A percentile compares a stretch with the other conserved stretches of the same genome.
These are phyloP conservation scores for Penicillium mononematosum DNA, from an alignment of 495 filamentous ascomycete species.

Conservation along the genomic window DNA sequence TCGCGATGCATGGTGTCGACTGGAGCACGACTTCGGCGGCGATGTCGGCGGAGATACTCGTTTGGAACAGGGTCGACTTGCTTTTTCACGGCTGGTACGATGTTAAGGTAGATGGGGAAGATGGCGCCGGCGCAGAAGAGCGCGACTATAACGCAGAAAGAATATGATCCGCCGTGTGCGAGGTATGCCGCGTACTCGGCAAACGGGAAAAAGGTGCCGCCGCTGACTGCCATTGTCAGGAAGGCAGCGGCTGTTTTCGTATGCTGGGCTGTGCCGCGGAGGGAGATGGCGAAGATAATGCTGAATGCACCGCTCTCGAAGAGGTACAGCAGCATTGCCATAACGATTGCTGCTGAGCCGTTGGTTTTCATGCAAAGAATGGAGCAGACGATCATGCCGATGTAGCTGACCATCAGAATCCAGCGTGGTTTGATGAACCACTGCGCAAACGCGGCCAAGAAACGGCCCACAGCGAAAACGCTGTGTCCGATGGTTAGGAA, in stretches of 20 bases:
- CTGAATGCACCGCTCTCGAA: slow-evolving; percentile 64
- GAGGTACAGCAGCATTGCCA: slow-evolving; percentile 57
- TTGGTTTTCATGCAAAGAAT: slow-evolving; percentile 54
- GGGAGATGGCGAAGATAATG: slow-evolving; percentile 58
- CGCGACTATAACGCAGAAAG: slow-evolving; percentile 58
- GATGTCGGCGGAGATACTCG: slow-evolving; percentile 42
- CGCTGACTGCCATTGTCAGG: slow-evolving; percentile 55
- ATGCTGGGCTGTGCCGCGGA: slow-evolving; percentile 60
- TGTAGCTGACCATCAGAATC: slow-evolving; percentile 57
- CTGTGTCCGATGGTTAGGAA: slow-evolving; percentile 56
- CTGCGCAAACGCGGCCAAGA: slow-evolving; percentile 55
- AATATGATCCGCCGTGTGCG: slow-evolving; percentile 42
- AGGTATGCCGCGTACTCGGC: slow-evolving; percentile 50
- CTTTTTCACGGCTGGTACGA: slow-evolving; percentile 54
- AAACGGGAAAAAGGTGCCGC: slow-evolving; percentile 57
- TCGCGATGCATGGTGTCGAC: slow-evolving; percentile 27
- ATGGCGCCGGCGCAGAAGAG: slow-evolving; percentile 55
- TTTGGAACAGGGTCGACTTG: slow-evolving; percentile 59
- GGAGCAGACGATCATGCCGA: slow-evolving; percentile 55
- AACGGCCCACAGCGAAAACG: slow-evolving; percentile 62
- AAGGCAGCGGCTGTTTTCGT: slow-evolving; percentile 58
- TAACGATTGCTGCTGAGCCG: slow-evolving; percentile 46
- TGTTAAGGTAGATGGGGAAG: slow-evolving; percentile 61
- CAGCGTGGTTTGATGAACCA: slow-evolving; percentile 61
- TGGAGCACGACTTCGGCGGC: slow-evolving; percentile 25